These are phyloP conservation scores for Stachybotrys chartarum DNA, from an alignment of 2,329 filamentous ascomycete genomes.

Conservation along the genomic window DNA sequence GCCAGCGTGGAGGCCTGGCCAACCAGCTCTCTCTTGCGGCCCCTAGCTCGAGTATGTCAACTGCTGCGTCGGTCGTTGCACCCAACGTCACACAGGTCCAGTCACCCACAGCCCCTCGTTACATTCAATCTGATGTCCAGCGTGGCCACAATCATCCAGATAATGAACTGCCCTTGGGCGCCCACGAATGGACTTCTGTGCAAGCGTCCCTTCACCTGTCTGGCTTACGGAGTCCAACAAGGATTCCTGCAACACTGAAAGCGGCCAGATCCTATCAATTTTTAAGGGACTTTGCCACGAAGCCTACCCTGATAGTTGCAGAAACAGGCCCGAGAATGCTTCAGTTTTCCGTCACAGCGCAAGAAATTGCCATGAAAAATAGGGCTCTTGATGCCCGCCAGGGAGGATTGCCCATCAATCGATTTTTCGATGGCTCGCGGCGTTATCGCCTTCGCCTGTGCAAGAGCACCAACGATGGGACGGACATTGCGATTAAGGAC, in stretches of 20 bases:
- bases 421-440: slow-evolving; percentile 42
- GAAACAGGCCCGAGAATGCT: slow-evolving; percentile 33
- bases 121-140: too few species aligned
- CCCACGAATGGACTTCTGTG: slow-evolving; percentile 33
- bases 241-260: slow-evolving; percentile 20
- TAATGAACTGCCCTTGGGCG: slow-evolving; percentile 32
- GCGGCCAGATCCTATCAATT: slow-evolving; percentile 47
- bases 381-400: background rate
- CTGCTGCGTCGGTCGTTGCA: too few species aligned
- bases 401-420: slow-evolving; percentile 22
- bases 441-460: slow-evolving; percentile 66
- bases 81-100: too few species aligned
- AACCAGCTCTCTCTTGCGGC: too few species aligned
- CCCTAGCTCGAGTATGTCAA: too few species aligned
- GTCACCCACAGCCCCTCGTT: too few species aligned
- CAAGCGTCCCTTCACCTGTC: slow-evolving; percentile 38
- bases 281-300: slow-evolving; percentile 41
- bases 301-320: slow-evolving; percentile 33
- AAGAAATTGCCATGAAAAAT: slow-evolving; percentile 26
- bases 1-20: too few species aligned
- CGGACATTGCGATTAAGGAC: slow-evolving; percentile 30
- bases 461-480: slow-evolving; percentile 9
- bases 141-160: slow-evolving; percentile 7
- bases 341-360: slow-evolving; percentile 36
- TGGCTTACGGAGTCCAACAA: slow-evolving; percentile 39